A percentile compares a stretch with the other conserved stretches of the same genome.
These are phyloP conservation scores for Xanthoparmelia taractica DNA, from an alignment of 495 filamentous ascomycete species.

Conservation along the genomic window DNA sequence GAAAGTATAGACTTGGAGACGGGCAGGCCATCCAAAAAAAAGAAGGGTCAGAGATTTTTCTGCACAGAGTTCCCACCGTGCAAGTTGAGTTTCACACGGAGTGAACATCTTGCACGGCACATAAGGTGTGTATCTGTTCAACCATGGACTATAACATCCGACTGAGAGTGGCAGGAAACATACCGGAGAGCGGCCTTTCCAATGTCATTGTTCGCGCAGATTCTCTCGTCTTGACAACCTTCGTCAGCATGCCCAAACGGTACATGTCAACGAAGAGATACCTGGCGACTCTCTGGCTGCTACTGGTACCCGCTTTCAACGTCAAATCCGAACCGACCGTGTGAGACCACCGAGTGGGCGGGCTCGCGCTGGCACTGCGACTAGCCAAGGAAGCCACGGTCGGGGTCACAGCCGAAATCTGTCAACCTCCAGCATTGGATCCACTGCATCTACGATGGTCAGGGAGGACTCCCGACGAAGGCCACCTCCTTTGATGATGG, in stretches of 20 bases:
- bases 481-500: slow-evolving; percentile 79
- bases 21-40: slow-evolving; percentile 71
- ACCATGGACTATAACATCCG: slow-evolving; percentile 1
- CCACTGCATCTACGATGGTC: slow-evolving; percentile 64
- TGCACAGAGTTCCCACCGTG: slow-evolving; percentile 97
- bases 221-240: slow-evolving; percentile 98
- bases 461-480: slow-evolving; percentile 56
- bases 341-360: slow-evolving; percentile 64
- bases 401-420: slow-evolving; percentile 77
- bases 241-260: slow-evolving; percentile 93
- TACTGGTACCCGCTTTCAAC: slow-evolving; percentile 85
- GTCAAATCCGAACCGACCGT: slow-evolving; percentile 82
- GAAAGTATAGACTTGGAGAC: slow-evolving; percentile 64
- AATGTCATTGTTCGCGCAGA: slow-evolving; percentile 89
- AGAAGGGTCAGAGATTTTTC: slow-evolving; percentile 94
- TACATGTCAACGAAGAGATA: slow-evolving; percentile 96
- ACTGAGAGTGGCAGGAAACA: slow-evolving; percentile 64
- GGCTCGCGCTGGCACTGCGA: slow-evolving; percentile 64
- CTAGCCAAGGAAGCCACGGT: slow-evolving; percentile 57
- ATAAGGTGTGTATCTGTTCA: slow-evolving; percentile 56
- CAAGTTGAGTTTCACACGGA: slow-evolving; percentile 89
- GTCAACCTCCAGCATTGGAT: slow-evolving; percentile 77
- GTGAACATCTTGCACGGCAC: slow-evolving; percentile 90
- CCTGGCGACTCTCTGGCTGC: slow-evolving; percentile 88
- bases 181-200: slow-evolving; percentile 93